Percentiles rank a stretch among this genome's conserved stretches.
Evolutionary conservation across 495 filamentous ascomycete genomes (phyloP).

Genomic region (Coniosporium apollinis): DNA sequence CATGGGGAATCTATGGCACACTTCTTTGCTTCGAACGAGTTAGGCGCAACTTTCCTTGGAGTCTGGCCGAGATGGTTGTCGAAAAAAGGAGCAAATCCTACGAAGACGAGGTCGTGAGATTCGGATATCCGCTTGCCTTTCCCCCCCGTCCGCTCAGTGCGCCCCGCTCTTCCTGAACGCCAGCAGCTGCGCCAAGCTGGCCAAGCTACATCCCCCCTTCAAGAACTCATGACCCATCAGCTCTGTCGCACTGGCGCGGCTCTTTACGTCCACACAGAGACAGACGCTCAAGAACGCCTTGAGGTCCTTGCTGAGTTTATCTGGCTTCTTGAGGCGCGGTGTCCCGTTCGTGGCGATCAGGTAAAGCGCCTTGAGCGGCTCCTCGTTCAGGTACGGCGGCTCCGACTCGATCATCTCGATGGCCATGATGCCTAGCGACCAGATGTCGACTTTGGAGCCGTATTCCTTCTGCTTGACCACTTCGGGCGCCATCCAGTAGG

Average conservation of each 20-base stretch:
- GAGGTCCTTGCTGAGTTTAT: slow-evolving; percentile 89
- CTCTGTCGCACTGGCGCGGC: slow-evolving; percentile 77
- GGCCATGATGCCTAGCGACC: slow-evolving; percentile 98
- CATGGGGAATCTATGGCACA: too few species aligned
- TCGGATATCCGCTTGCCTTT: too few species aligned
- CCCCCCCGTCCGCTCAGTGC: slow-evolving; percentile 13
- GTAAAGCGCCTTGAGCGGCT: slow-evolving; percentile 91
- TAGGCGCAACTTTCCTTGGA: too few species aligned
- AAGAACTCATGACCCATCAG: slow-evolving; percentile 66
- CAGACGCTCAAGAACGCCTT: slow-evolving; percentile 93
- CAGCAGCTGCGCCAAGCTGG: slow-evolving; percentile 70
- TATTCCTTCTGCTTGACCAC: slow-evolving; percentile 99
- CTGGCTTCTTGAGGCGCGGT: slow-evolving; percentile 88
- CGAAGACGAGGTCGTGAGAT: too few species aligned
- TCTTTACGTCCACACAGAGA: slow-evolving; percentile 90
- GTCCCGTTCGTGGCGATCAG: slow-evolving; percentile 97
- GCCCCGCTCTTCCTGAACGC: slow-evolving; percentile 43
- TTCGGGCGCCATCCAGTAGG: slow-evolving; percentile 99
- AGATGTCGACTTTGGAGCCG: slow-evolving; percentile 94
- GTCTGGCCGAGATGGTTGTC: too few species aligned
- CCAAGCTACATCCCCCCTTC: slow-evolving; percentile 60
- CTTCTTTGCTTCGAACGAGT: too few species aligned
- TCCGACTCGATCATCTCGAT: slow-evolving; percentile 99
- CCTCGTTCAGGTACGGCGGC: slow-evolving; percentile 93
- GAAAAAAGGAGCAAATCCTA: too few species aligned